Percentiles rank a stretch among this genome's conserved stretches.
Conservation (phyloP, 2,329 filamentous ascomycete species). For the Paracoccidioides lutzii region DNA sequence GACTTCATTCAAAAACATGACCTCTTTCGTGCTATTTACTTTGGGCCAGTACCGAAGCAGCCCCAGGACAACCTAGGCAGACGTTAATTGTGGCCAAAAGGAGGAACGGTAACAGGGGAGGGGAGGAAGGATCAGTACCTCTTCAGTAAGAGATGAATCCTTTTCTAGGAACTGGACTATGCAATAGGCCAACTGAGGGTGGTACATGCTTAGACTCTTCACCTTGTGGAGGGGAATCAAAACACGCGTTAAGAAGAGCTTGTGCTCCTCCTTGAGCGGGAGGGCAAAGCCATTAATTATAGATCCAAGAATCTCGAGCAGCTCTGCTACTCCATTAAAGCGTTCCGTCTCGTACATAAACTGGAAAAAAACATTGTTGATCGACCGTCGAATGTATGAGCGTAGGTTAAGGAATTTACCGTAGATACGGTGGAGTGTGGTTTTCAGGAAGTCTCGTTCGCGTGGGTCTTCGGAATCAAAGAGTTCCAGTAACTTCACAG, state of each 20-base stretch:
- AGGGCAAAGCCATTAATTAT: slow-evolving; percentile 98
- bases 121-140: slow-evolving; percentile 43
- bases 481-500: slow-evolving; percentile 65
- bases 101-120: neutral
- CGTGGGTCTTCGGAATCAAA: slow-evolving; percentile 97
- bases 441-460: slow-evolving; percentile 95
- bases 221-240: slow-evolving; percentile 92
- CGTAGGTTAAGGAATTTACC: slow-evolving; percentile 97
- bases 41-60: slow-evolving; percentile 97
- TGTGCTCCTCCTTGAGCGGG: slow-evolving; percentile 95
- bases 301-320: slow-evolving; percentile 90
- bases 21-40: slow-evolving; percentile 98
- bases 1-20: slow-evolving; percentile 98
- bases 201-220: slow-evolving; percentile 99
- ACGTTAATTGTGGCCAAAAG: neutral
- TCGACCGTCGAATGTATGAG: slow-evolving; percentile 92
- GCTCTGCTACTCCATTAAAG: slow-evolving; percentile 94
- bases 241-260: slow-evolving; percentile 88
- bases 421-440: slow-evolving; percentile 93
- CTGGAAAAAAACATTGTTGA: slow-evolving; percentile 99
- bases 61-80: slow-evolving; percentile 71
- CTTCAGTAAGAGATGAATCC: slow-evolving; percentile 91
- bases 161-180: slow-evolving; percentile 99
- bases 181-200: slow-evolving; percentile 94
- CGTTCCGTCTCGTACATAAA: slow-evolving; percentile 98